A percentile compares a stretch with the other conserved stretches of the same genome.
Conservation (phyloP, 2,329 filamentous ascomycete genomes). For the Colletotrichum orbiculare region DNA sequence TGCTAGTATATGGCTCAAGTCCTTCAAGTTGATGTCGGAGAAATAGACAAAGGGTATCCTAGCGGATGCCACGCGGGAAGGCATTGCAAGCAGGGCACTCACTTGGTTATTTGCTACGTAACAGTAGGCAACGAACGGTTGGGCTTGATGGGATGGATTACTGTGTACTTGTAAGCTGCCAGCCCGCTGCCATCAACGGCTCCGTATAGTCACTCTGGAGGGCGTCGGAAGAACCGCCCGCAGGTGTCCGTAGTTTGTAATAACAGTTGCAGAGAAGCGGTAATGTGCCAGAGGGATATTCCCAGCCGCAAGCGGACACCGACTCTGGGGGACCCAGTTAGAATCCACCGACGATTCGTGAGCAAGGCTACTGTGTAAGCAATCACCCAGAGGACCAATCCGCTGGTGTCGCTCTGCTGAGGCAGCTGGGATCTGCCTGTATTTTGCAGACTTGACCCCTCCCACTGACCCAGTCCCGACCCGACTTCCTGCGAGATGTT, state of each 20-base stretch:
- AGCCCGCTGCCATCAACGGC: too few relatives aligned
- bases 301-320: constrained; percentile 18
- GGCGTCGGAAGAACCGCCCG: constrained; percentile 21
- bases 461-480: not conserved
- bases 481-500: constrained; percentile 3
- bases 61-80: too few relatives aligned
- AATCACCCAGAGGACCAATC: constrained; percentile 29
- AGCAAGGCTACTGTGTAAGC: constrained; percentile 9
- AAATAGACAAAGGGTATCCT: too few relatives aligned
- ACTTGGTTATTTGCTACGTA: too few relatives aligned
- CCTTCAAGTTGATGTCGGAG: too few relatives aligned
- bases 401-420: constrained; percentile 10
- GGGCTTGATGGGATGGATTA: too few relatives aligned
- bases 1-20: too few relatives aligned
- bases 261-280: constrained; percentile 17
- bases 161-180: too few relatives aligned
- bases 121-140: too few relatives aligned
- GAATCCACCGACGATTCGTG: constrained; percentile 25
- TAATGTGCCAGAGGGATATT: constrained; percentile 29
- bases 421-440: constrained; percentile 26
- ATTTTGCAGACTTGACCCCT: not conserved
- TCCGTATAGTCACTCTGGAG: not conserved
- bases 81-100: too few relatives aligned
- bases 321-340: not conserved
- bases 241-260: constrained; percentile 3